Evolutionary conservation across 768 basidiomycete genomes (phyloP).

Genomic region (Boletus insuetus): DNA sequence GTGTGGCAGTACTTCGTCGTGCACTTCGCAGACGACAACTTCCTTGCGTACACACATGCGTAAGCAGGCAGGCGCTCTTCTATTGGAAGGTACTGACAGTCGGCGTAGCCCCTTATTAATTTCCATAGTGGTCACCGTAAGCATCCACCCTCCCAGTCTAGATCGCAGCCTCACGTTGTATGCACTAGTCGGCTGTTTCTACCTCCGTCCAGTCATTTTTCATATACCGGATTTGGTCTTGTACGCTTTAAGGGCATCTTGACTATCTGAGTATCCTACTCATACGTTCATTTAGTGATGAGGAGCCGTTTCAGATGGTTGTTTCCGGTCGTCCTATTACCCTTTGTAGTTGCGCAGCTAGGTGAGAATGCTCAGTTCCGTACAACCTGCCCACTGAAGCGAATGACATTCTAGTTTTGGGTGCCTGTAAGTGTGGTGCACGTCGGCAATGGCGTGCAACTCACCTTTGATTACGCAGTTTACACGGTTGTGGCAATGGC

Average conservation of each 20-base stretch:
- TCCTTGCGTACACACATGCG: constrained; percentile 16
- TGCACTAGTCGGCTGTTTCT: constrained; percentile 18
- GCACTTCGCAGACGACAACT: constrained; percentile 19
- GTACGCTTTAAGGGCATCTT: constrained; percentile 11
- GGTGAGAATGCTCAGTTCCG: constrained; percentile 2
- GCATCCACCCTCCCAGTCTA: neutral
- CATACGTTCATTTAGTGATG: constrained; percentile 7
- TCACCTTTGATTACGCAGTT: constrained; percentile 11
- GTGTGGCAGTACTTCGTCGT: constrained; percentile 25
- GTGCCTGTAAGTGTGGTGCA: constrained; percentile 6
- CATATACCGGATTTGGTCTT: constrained; percentile 25
- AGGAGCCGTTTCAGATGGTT: constrained; percentile 17
- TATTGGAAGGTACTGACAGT: constrained; percentile 5
- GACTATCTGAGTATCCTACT: neutral
- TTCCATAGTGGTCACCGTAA: constrained; percentile 22
- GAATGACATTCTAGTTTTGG: constrained; percentile 10
- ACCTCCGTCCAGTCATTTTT: constrained; percentile 24
- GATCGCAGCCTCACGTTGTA: constrained; percentile 12
- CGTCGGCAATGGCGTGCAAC: neutral
- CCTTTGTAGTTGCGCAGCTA: constrained; percentile 18
- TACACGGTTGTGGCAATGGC: constrained; percentile 16
- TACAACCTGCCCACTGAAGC: neutral
- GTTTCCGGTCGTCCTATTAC: constrained; percentile 13
- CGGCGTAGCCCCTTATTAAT: constrained; percentile 17
- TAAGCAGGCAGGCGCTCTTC: constrained; percentile 12